Evolutionary conservation across 768 basidiomycete species (phyloP), one percentile per base, ranked within the genome.

Genomic region (Roridomyces roridus): DNA sequence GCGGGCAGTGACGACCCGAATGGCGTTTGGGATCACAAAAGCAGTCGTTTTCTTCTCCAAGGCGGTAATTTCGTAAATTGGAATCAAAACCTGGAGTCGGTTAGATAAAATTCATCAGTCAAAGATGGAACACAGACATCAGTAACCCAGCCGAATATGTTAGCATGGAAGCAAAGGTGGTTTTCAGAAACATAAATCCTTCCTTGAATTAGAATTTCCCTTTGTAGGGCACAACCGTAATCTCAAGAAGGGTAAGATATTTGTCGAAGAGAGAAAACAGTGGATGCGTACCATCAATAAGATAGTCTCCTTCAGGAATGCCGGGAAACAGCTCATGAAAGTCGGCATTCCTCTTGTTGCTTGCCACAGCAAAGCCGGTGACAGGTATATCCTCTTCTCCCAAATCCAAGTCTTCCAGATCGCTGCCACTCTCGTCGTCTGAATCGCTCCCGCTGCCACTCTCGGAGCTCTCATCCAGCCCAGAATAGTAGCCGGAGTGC

Each of bases 141-240:
- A 25, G 96, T 98, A 45, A 97, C 90, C 97, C 96, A 98, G 39
- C 97, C 96, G 72, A 98, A 96, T 40, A 98, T 98, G 69, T 98
- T 98, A 39, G 97, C 96, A 65, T 99, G 93, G 79, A 98, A 99
- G 76, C 94, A 98, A n/a, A 98, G 84, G 68, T 98, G 96, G 74
- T 98, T 98, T 74, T 99, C 96, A 7, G 97, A 98, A 21, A 98
- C 92, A 73, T 98, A 98, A 53, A 99, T 70, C 11, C 97, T 82
- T 5, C 97, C 97, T 80, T 98, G 97, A 39, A 98, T 90, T 26
- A 98, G 80, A 63, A 98, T 98, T 71, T 98, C 97, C 37, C 95
- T 85, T 73, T 98, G 95, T 12, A 98, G 74, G 0, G 97, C 97
- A 68, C 97, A 99, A 6, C 97, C 97, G 65, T 98, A 99, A 73